phyloP scores from a whole-genome alignment of 1,139 yeast species.

The Taphrina flavorubra region DNA sequence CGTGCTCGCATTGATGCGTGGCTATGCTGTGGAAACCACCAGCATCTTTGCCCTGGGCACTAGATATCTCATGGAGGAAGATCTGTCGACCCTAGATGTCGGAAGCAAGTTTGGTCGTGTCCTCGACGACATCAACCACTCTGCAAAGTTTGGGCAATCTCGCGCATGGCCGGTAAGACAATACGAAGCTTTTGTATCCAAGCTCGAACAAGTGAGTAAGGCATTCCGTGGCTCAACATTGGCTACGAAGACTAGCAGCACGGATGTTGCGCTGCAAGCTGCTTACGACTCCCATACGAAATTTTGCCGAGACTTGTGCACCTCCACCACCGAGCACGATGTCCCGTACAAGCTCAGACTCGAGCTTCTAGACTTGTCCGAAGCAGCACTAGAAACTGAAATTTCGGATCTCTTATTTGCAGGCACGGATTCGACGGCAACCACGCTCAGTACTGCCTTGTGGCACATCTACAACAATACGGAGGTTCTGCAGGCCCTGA shows the following conservation, averaged over 20 bases:
- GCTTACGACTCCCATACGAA: slow-evolving; percentile 13
- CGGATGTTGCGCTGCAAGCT: not conserved
- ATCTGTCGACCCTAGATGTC: not conserved
- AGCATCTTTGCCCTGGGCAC: slow-evolving; percentile 20
- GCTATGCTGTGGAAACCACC: slow-evolving; percentile 22
- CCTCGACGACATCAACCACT: slow-evolving; percentile 25
- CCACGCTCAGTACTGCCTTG: slow-evolving; percentile 27
- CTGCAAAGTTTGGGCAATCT: slow-evolving; percentile 24
- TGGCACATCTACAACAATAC: slow-evolving; percentile 21
- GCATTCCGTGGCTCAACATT: not conserved
- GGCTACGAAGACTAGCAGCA: no score
- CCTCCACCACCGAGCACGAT: not conserved
- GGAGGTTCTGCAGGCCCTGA: slow-evolving; percentile 11
- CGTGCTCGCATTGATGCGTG: slow-evolving; percentile 29
- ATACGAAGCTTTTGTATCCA: not conserved
- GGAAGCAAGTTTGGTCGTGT: slow-evolving; percentile 10
- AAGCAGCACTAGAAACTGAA: slow-evolving; percentile 22
- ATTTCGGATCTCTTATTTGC: slow-evolving; percentile 33
- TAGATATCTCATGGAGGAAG: not conserved
- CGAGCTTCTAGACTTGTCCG: slow-evolving; percentile 7
- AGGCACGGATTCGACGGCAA: slow-evolving; percentile 36
- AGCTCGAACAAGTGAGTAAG: not conserved
- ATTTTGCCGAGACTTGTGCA: slow-evolving; percentile 1
- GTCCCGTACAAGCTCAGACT: slow-evolving; percentile 9
- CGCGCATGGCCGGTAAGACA: slow-evolving; percentile 4